Evolutionary conservation across 2,329 filamentous ascomycete genomes (phyloP).

Genomic region (Aspergillus sp.): DNA sequence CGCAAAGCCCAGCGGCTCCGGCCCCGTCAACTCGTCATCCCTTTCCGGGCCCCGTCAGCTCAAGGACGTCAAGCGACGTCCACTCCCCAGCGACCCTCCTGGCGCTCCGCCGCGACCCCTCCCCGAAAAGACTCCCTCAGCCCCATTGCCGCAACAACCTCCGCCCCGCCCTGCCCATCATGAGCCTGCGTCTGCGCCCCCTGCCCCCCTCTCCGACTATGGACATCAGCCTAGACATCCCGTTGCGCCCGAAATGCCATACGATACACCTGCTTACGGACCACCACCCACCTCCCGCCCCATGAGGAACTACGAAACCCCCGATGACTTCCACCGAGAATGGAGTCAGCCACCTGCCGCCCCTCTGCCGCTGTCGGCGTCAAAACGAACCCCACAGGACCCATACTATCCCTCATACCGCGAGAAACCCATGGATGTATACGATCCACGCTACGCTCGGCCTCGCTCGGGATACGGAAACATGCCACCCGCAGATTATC

Average conservation of each 20-base stretch:
- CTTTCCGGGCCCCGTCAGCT: slow-evolving; percentile 51
- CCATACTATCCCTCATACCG: slow-evolving; percentile 15
- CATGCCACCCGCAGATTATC: slow-evolving; percentile 23
- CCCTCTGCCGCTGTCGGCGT: slow-evolving; percentile 14
- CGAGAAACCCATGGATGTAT: slow-evolving; percentile 18
- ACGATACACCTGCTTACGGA: slow-evolving; percentile 46
- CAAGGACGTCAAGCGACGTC: slow-evolving; percentile 74
- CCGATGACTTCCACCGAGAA: slow-evolving; percentile 29
- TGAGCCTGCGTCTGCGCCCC: slow-evolving; percentile 17
- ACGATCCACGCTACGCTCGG: slow-evolving; percentile 22
- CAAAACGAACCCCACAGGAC: slow-evolving; percentile 23
- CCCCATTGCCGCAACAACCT: slow-evolving; percentile 33
- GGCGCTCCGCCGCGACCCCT: slow-evolving; percentile 50
- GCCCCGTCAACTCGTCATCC: slow-evolving; percentile 22
- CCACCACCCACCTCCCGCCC: slow-evolving; percentile 26
- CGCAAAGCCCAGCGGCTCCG: slow-evolving; percentile 26
- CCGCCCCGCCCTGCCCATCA: slow-evolving; percentile 20
- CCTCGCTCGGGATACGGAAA: slow-evolving; percentile 26
- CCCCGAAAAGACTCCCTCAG: slow-evolving; percentile 28
- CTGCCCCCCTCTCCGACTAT: slow-evolving; percentile 58
- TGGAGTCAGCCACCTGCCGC: slow-evolving; percentile 20
- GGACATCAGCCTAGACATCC: slow-evolving; percentile 75
- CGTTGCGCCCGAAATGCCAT: slow-evolving; percentile 47
- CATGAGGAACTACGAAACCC: slow-evolving; percentile 28
- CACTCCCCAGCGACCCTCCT: slow-evolving; percentile 76